A percentile compares a stretch with the other conserved stretches of the same genome.
Evolutionary conservation across 495 filamentous ascomycete genomes (phyloP).

Genomic region (Parachaetomium inaequale): DNA sequence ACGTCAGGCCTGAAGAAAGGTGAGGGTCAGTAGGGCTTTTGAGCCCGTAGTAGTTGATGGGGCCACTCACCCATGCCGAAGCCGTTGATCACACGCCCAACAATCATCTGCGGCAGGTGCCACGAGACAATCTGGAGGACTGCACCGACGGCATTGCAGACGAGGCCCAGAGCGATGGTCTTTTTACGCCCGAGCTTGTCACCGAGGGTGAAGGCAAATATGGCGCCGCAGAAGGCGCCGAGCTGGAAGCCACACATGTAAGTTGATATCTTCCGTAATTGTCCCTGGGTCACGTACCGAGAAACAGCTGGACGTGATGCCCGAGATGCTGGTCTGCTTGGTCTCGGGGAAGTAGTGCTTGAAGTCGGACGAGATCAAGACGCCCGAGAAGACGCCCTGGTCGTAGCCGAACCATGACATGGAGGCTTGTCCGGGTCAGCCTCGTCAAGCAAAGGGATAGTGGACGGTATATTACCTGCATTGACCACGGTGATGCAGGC

Average conservation of each 20-base stretch:
- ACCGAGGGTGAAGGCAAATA: slow-evolving; percentile 7
- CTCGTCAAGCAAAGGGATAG: neutral
- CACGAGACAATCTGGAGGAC: slow-evolving; percentile 30
- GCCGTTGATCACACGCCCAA: slow-evolving; percentile 32
- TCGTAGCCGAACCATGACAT: slow-evolving; percentile 14
- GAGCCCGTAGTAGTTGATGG: neutral
- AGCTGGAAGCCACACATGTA: slow-evolving; percentile 36
- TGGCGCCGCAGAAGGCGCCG: slow-evolving; percentile 20
- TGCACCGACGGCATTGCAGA: neutral
- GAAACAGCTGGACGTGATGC: slow-evolving; percentile 7
- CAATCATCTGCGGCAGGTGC: slow-evolving; percentile 51
- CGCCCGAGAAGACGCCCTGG: slow-evolving; percentile 10
- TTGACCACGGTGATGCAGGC: slow-evolving; percentile 12
- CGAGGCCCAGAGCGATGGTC: neutral
- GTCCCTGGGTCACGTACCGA: neutral
- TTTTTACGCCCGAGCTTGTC: slow-evolving; percentile 5
- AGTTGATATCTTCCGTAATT: neutral
- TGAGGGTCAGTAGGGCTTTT: neutral
- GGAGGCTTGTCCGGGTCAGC: neutral
- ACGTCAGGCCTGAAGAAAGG: neutral
- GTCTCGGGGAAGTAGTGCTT: slow-evolving; percentile 7
- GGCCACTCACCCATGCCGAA: slow-evolving; percentile 6
- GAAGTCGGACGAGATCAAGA: slow-evolving; percentile 8
- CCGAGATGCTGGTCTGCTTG: neutral
- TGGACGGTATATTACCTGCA: neutral